Evolutionary conservation across 176 grass and related monocot genomes (phyloP).

Genomic region (Zoysia pacifica): DNA sequence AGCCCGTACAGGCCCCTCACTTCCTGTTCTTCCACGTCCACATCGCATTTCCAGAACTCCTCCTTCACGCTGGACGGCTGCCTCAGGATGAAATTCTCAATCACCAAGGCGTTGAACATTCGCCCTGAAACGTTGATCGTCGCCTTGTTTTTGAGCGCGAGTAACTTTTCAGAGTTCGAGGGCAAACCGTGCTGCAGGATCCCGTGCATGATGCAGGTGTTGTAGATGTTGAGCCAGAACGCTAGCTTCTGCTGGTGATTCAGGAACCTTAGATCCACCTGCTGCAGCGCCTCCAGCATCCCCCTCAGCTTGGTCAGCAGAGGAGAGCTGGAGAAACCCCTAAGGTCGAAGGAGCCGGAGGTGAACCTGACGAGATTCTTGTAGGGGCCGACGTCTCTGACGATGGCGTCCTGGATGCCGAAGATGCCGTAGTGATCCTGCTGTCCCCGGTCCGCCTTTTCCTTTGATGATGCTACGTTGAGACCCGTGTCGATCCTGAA

Average conservation of each 20-base stretch:
- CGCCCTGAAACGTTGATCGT: conserved; percentile 75
- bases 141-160: conserved; percentile 63
- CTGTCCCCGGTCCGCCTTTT: conserved; percentile 49
- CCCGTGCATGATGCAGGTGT: conserved; percentile 94
- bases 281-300: conserved; percentile 64
- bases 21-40: conserved; percentile 59
- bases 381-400: conserved; percentile 86
- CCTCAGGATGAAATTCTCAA: conserved; percentile 75
- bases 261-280: conserved; percentile 59
- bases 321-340: conserved; percentile 63
- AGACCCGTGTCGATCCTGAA: conserved; percentile 47
- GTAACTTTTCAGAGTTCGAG: conserved; percentile 68
- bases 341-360: conserved; percentile 55
- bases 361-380: conserved; percentile 92
- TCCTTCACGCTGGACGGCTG: conserved; percentile 65
- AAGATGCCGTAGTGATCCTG: conserved; percentile 89
- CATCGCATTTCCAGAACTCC: conserved; percentile 52
- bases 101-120: conserved; percentile 67
- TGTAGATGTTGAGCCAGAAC: conserved; percentile 92
- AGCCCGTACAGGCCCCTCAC: conserved; percentile 54
- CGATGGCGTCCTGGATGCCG: conserved; percentile 55
- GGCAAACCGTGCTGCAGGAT: conserved; percentile 83
- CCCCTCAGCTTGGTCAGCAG: conserved; percentile 68
- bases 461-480: background rate
- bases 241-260: conserved; percentile 78